These are phyloP conservation scores for Davidsoniella eucalypti DNA, from an alignment of 2,329 filamentous ascomycete genomes.

Conservation along the genomic window DNA sequence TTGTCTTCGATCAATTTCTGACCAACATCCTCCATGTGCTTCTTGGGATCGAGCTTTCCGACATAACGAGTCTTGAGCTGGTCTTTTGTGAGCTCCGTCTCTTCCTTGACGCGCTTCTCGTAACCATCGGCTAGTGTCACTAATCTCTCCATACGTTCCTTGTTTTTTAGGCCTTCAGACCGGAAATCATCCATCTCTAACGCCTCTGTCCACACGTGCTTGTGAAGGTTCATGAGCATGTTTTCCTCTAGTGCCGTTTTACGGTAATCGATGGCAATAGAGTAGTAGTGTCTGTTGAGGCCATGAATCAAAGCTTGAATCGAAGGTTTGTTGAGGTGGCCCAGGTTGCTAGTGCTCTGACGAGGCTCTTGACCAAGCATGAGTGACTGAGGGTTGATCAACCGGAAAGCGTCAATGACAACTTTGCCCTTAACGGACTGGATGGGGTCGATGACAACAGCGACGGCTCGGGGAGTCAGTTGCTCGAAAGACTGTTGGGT, in stretches of 20 bases:
- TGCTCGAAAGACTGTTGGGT: constrained; percentile 99
- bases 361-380: constrained; percentile 97
- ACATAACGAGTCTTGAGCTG: constrained; percentile 98
- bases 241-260: constrained; percentile 97
- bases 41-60: constrained; percentile 97
- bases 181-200: constrained; percentile 94
- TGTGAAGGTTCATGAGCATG: constrained; percentile 99
- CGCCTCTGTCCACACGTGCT: constrained; percentile 98
- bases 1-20: constrained; percentile 98
- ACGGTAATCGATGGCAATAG: constrained; percentile 93
- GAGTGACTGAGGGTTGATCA: constrained; percentile 93
- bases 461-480: constrained; percentile 87
- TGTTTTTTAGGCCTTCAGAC: constrained; percentile 67
- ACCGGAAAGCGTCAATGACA: constrained; percentile 95
- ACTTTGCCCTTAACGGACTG: constrained; percentile 99
- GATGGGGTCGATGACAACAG: constrained; percentile 95
- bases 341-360: constrained; percentile 93
- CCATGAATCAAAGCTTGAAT: constrained; percentile 98
- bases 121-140: constrained; percentile 88
- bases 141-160: constrained; percentile 72
- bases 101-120: constrained; percentile 97
- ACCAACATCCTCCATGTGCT: constrained; percentile 92
- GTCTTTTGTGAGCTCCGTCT: constrained; percentile 91
- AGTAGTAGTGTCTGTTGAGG: constrained; percentile 97
- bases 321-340: constrained; percentile 97